phyloP scores from a whole-genome alignment of 345 rosid genomes.

The Orychophragmus violaceus region DNA sequence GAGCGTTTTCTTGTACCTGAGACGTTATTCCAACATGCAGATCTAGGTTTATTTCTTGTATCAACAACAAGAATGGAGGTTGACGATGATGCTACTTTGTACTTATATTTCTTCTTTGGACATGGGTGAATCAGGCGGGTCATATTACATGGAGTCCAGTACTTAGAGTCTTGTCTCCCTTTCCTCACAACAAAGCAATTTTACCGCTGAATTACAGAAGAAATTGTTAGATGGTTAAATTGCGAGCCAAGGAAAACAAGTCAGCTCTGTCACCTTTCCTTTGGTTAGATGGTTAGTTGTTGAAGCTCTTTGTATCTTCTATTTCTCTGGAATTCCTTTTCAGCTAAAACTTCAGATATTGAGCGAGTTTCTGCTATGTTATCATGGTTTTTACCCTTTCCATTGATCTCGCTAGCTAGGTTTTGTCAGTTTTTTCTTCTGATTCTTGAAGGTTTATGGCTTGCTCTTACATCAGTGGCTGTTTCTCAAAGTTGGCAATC shows the following conservation, averaged over 20 bases:
- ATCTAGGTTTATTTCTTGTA: constrained; percentile 55
- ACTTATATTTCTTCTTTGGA: not conserved
- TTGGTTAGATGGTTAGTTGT: constrained; percentile 1
- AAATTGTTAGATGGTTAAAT: too few relatives aligned
- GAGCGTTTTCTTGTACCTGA: constrained; percentile 95
- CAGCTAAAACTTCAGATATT: too few relatives aligned
- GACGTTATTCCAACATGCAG: constrained; percentile 89
- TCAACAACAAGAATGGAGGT: not conserved
- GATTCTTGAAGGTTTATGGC: too few relatives aligned
- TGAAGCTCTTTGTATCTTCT: constrained; percentile 1
- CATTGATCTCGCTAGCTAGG: not conserved
- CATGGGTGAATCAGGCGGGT: constrained; percentile 98
- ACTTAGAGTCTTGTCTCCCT: too few relatives aligned
- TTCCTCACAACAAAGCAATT: too few relatives aligned
- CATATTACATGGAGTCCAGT: too few relatives aligned
- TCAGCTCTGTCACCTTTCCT: too few relatives aligned
- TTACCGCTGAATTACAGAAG: too few relatives aligned
- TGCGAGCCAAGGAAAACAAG: too few relatives aligned
- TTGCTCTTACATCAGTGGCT: too few relatives aligned
- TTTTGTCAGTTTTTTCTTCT: not conserved
- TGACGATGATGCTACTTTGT: not conserved
- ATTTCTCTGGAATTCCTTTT: not conserved
- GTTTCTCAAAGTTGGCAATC: too few relatives aligned
- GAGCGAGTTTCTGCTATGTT: too few relatives aligned
- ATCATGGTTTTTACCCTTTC: not conserved